Evolutionary conservation across 306 rosid genomes (phyloP).

Genomic region (Acacia melanoxylon): DNA sequence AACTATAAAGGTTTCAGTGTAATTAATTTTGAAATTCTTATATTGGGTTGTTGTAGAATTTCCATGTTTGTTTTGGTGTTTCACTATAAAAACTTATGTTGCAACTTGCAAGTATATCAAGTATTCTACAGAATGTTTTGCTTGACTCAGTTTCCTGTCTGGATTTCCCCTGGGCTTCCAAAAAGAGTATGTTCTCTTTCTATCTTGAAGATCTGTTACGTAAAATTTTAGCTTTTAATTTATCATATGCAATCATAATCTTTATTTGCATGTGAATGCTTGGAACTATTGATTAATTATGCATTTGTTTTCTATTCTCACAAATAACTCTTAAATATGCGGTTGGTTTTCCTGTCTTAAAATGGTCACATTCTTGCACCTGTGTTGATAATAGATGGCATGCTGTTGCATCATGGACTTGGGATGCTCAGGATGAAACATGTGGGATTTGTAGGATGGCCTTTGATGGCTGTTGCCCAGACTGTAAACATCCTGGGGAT

Average conservation of each 20-base stretch:
- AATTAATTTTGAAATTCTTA: background rate
- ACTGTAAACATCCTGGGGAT: constrained; percentile 91
- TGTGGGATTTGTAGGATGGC: constrained; percentile 97
- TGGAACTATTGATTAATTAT: background rate
- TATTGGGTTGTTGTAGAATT: background rate
- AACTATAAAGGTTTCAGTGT: background rate
- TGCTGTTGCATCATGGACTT: constrained; percentile 91
- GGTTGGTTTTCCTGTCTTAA: background rate
- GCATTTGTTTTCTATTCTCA: background rate
- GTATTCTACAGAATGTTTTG: background rate
- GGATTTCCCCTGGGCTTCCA: constrained; percentile 1
- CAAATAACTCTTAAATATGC: background rate
- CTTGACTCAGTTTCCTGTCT: background rate
- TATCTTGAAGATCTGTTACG: constrained; percentile 11
- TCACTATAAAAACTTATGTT: background rate
- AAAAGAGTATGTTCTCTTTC: constrained; percentile 46
- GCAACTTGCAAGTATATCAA: background rate
- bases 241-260: background rate
- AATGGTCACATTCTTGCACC: background rate
- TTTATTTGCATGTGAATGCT: background rate
- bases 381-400: constrained; percentile 69
- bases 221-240: constrained; percentile 1
- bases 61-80: background rate
- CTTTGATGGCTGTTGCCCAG: constrained; percentile 94
- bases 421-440: constrained; percentile 93